Evolutionary conservation across 306 rosid genomes (phyloP).

Genomic region (Phaseolus lunatus): DNA sequence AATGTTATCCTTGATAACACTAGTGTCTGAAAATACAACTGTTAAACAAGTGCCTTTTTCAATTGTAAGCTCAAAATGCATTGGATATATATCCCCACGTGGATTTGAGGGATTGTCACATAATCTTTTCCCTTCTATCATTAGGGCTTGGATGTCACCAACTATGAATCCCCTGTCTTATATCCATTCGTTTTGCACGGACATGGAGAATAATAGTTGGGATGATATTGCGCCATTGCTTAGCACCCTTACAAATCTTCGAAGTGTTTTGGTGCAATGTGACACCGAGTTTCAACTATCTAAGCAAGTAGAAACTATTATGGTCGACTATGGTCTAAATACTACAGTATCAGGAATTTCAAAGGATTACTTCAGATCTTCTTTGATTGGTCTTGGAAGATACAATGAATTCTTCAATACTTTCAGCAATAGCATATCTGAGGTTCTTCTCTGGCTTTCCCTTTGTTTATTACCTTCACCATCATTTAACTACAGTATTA

Average conservation of each 20-base stretch:
- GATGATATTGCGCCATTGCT: not conserved
- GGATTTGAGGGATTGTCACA: too few relatives aligned
- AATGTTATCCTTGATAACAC: not conserved
- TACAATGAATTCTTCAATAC: not conserved
- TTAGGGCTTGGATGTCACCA: not conserved
- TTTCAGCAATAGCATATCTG: not conserved
- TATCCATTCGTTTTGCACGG: not conserved
- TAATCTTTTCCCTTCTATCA: too few relatives aligned
- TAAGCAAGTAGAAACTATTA: not conserved
- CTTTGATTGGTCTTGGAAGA: slow-evolving; percentile 29
- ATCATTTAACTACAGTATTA: too few relatives aligned
- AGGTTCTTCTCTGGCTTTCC: not conserved
- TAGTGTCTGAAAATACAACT: too few relatives aligned
- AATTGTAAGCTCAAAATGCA: too few relatives aligned
- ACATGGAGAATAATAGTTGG: not conserved
- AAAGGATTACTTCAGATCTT: not conserved
- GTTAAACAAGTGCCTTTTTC: too few relatives aligned
- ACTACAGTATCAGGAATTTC: not conserved
- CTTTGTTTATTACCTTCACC: too few relatives aligned
- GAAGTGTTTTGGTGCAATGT: not conserved
- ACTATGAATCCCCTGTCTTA: not conserved
- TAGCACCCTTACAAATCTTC: not conserved
- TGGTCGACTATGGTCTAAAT: not conserved
- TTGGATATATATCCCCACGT: too few relatives aligned
- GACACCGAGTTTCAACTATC: not conserved